Evolutionary conservation across 495 filamentous ascomycete species (phyloP), one percentile per base, ranked within the genome.

Genomic region (Hypoxylon cercidicola): DNA sequence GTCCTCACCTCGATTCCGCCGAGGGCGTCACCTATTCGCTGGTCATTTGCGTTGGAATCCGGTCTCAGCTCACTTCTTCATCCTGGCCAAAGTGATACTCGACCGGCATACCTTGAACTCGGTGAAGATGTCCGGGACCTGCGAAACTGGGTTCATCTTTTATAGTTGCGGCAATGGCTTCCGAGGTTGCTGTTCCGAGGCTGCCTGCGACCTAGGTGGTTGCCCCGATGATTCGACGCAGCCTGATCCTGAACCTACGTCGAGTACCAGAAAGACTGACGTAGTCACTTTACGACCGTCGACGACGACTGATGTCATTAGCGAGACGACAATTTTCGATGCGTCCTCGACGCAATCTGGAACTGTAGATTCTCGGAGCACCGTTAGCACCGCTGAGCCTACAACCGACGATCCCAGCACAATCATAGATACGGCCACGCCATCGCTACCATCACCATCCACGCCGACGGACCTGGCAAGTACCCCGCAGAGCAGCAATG

Each of bases 141-240:
- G 70, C 55, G 49, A 47, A 6, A 0, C 15, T 13, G 32, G 58
- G 5, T 40, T 20, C 18, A 2, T n/a, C 11, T 74, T 56, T 21
- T 72, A 69, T 43, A 40, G 44, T 34, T 74, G 71, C 45, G 47
- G 35, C 23, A 28, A n/a, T 41, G 47, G 45, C 12, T 71, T 65
- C 51, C 25, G 18, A 0, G 68, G 60, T 2, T 75, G 72, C 20
- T 75, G 72, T 41, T 30, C 52, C 20, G 59, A 63, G 30, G 32
- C 67, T 10, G 59, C 72, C 13, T 75, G 72, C 12, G 47, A 12
- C 1, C 37, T 25, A n/a, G 35, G n/a, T 0, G 40, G 40, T 6
- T 56, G 49, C 43, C 59, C 54, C 7, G 50, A 40, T 0, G 53
- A 70, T 8, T 25, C 49, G 1, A 16, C 44, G 2, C 1, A n/a